phyloP scores from a whole-genome alignment of 73 alveolate genomes.

The Effrenium voratum region DNA sequence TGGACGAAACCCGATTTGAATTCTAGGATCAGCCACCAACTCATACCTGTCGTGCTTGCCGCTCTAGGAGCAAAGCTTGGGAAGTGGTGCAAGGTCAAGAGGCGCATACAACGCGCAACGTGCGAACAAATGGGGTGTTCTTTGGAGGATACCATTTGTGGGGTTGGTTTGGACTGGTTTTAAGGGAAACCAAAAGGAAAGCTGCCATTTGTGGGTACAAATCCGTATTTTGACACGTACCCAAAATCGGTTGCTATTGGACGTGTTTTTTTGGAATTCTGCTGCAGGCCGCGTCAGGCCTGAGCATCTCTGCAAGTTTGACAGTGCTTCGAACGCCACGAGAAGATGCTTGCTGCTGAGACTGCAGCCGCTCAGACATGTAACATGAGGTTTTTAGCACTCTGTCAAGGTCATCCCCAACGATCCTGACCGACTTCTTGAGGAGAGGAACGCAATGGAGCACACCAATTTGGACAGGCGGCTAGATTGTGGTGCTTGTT shows the following conservation, averaged over 20 bases:
- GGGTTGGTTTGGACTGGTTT: too few species aligned
- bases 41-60: too few species aligned
- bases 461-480: neutral
- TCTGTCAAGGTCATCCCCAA: conserved; percentile 59
- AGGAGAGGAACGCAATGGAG: neutral
- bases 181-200: neutral
- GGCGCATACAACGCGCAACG: too few species aligned
- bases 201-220: too few species aligned
- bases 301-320: conserved; percentile 81
- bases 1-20: neutral
- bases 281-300: conserved; percentile 6
- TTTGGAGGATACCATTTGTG: too few species aligned
- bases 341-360: conserved; percentile 9
- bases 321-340: conserved; percentile 82
- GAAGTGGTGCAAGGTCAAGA: conserved; percentile 73
- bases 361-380: neutral
- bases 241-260: too few species aligned
- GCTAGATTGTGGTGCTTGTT: neutral
- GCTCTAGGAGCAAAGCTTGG: conserved; percentile 87
- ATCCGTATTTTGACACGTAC: too few species aligned
- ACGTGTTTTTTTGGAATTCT: neutral
- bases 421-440: conserved; percentile 70
- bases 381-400: neutral
- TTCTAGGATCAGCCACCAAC: neutral
- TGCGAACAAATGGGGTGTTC: too few species aligned